A percentile compares a stretch with the other conserved stretches of the same genome.
These are phyloP conservation scores for Blastocystis sp. DNA, from an alignment of 352 stramenopile genomes.

Conservation along the genomic window DNA sequence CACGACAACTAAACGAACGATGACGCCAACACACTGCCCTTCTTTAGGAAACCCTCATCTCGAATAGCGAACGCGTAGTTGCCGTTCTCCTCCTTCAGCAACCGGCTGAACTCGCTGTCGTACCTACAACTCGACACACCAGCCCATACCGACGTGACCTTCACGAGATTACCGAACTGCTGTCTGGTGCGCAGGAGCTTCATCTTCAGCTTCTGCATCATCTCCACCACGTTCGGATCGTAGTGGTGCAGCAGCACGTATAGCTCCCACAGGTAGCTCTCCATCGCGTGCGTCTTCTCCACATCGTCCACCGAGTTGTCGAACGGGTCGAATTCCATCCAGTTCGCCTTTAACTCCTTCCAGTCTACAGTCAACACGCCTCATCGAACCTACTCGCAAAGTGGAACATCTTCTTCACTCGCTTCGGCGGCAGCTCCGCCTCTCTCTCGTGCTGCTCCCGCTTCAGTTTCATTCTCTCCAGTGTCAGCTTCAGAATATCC, in stretches of 20 bases:
- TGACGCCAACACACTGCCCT: not conserved
- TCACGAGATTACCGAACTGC: conserved; percentile 32
- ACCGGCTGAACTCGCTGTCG: conserved; percentile 8
- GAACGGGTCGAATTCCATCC: conserved; percentile 73
- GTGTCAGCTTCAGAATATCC: conserved; percentile 3
- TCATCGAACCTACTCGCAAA: conserved; percentile 67
- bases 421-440: not conserved
- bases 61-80: not conserved
- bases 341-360: conserved; percentile 66
- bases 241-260: conserved; percentile 75
- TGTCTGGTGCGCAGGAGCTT: conserved; percentile 13
- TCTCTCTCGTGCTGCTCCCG: not conserved
- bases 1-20: conserved; percentile 32
- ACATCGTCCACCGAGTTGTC: conserved; percentile 68
- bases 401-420: not conserved
- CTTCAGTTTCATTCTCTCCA: conserved; percentile 37
- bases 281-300: conserved; percentile 68
- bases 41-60: not conserved
- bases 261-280: conserved; percentile 76
- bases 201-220: conserved; percentile 67
- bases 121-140: not conserved
- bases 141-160: not conserved
- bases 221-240: conserved; percentile 71
- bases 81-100: not conserved
- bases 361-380: conserved; percentile 66